Conservation (phyloP, 2,329 filamentous ascomycete genomes). For the Pseudogymnoascus sp. region DNA sequence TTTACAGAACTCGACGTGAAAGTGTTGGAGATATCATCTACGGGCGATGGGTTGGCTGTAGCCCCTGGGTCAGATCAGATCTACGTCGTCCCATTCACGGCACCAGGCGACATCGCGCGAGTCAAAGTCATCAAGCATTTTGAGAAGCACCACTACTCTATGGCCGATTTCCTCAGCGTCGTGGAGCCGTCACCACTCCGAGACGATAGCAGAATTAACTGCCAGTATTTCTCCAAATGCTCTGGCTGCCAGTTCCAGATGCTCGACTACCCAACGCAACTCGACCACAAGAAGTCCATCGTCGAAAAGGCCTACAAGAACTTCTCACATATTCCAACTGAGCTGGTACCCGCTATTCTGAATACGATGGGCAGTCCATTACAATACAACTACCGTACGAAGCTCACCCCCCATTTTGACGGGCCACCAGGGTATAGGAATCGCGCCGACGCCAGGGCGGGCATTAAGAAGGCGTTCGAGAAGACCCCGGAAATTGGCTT, state of each 20-base stretch:
- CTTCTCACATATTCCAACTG: constrained; percentile 75
- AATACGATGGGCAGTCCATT: constrained; percentile 87
- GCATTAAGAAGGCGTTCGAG: constrained; percentile 50
- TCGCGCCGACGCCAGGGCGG: constrained; percentile 37
- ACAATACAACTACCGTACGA: constrained; percentile 91
- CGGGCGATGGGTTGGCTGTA: constrained; percentile 81
- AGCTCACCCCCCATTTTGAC: constrained; percentile 94
- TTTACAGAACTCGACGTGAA: constrained; percentile 74
- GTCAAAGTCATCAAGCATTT: constrained; percentile 75
- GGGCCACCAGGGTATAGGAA: constrained; percentile 52
- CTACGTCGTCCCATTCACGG: constrained; percentile 81
- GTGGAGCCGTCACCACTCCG: constrained; percentile 65
- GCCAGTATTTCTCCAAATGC: constrained; percentile 81
- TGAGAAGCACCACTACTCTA: constrained; percentile 57
- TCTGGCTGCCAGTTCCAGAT: constrained; percentile 97
- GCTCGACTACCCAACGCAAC: constrained; percentile 81
- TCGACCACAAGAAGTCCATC: constrained; percentile 75
- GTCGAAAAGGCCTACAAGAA: constrained; percentile 88
- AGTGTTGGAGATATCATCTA: constrained; percentile 79
- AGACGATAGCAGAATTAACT: constrained; percentile 69
- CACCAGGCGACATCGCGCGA: constrained; percentile 74
- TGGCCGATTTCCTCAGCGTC: constrained; percentile 77
- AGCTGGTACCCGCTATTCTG: constrained; percentile 65
- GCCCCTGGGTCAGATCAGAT: constrained; percentile 55
- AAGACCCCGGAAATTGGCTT: constrained; percentile 79